Percentiles rank a stretch among this genome's conserved stretches.
Conservation (phyloP, 441 rosid species). For the Dalechampia spathulata region DNA sequence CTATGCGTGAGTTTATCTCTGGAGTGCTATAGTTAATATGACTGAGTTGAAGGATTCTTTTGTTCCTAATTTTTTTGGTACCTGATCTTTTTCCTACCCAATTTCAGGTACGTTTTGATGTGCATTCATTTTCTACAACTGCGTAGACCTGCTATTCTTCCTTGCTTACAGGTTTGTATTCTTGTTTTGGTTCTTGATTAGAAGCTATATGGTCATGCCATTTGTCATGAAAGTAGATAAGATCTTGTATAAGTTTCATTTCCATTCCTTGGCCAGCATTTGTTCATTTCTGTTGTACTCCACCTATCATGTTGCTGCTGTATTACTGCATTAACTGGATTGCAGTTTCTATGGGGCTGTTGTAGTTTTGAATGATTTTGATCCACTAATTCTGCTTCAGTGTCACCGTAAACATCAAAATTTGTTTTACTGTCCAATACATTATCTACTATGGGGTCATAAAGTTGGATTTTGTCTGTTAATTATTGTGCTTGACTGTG, state of each 20-base stretch:
- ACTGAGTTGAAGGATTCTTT: neutral
- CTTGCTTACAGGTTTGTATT: slow-evolving; percentile 79
- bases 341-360: too few relatives aligned
- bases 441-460: too few relatives aligned
- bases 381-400: slow-evolving; percentile 1
- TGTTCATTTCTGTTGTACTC: neutral
- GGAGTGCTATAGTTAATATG: neutral
- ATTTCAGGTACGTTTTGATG: slow-evolving; percentile 74
- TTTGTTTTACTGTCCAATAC: neutral
- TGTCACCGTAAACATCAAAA: neutral
- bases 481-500: too few relatives aligned
- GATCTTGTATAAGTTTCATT: neutral
- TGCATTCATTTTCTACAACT: slow-evolving; percentile 91
- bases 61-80: too few relatives aligned
- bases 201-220: neutral
- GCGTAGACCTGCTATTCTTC: slow-evolving; percentile 84
- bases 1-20: slow-evolving; percentile 74
- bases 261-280: neutral
- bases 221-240: neutral
- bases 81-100: slow-evolving; percentile 12
- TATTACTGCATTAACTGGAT: neutral
- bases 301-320: neutral
- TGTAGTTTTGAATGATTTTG: neutral
- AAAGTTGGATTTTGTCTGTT: too few relatives aligned
- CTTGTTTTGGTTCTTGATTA: slow-evolving; percentile 1